A percentile compares a stretch with the other conserved stretches of the same genome.
phyloP scores from a whole-genome alignment of 2,329 filamentous ascomycete genomes.

The Aspergillus pseudonomiae region DNA sequence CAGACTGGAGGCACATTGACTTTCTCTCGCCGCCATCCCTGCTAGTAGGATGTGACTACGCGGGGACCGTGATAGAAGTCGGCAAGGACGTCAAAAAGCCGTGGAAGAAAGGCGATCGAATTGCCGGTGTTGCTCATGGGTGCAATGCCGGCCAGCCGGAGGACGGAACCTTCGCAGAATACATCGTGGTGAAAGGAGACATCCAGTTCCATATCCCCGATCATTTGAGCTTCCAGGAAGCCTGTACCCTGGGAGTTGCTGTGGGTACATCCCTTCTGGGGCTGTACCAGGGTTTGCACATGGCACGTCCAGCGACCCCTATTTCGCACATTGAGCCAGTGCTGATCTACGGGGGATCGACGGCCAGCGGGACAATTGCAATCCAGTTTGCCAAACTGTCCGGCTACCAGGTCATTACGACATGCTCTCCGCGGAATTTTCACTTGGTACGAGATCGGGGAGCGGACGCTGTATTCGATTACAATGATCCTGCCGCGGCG shows the following conservation, averaged over 20 bases:
- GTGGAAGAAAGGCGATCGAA: constrained; percentile 55
- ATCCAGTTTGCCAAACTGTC: constrained; percentile 45
- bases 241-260: constrained; percentile 55
- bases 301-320: constrained; percentile 20
- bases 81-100: constrained; percentile 51
- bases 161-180: constrained; percentile 59
- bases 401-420: constrained; percentile 35
- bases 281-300: constrained; percentile 37
- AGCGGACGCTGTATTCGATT: constrained; percentile 39
- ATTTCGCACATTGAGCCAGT: no score
- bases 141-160: constrained; percentile 42
- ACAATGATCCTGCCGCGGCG: constrained; percentile 25
- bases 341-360: constrained; percentile 45
- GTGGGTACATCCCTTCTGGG: constrained; percentile 55
- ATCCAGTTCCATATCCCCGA: constrained; percentile 52
- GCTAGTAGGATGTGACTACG: constrained; percentile 55
- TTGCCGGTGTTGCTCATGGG: constrained; percentile 57
- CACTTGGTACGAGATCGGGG: constrained; percentile 35
- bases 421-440: constrained; percentile 38
- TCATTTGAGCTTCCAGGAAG: constrained; percentile 54
- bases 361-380: constrained; percentile 39
- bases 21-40: constrained; percentile 36
- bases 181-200: constrained; percentile 55
- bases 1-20: constrained; percentile 58
- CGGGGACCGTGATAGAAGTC: constrained; percentile 56